These are phyloP conservation scores for Colletotrichum simmondsii DNA, from an alignment of 2,329 filamentous ascomycete genomes.

Conservation along the genomic window DNA sequence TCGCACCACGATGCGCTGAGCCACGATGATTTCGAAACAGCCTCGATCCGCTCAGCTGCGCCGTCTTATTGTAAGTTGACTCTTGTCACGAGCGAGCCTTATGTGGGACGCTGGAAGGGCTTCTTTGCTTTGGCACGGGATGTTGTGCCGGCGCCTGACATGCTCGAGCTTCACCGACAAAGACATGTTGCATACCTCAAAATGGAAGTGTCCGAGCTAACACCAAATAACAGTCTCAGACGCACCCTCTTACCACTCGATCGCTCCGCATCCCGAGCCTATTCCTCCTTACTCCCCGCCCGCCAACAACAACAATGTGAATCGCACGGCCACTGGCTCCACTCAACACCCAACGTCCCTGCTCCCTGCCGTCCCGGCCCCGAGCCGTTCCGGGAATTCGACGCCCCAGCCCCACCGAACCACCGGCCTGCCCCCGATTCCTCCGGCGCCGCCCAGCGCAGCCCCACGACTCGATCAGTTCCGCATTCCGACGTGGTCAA, in stretches of 20 bases:
- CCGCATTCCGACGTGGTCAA: constrained; percentile 69
- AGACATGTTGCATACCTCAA: neutral
- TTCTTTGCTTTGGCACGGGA: neutral
- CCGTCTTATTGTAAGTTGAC: constrained; percentile 71
- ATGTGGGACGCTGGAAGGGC: neutral
- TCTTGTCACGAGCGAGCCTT: neutral
- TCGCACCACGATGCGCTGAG: constrained; percentile 42
- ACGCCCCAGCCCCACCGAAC: constrained; percentile 43
- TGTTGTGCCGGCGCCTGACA: neutral
- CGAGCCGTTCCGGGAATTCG: constrained; percentile 40
- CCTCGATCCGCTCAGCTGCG: constrained; percentile 74
- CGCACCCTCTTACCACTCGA: constrained; percentile 72
- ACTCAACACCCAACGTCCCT: constrained; percentile 35
- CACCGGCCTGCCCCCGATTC: constrained; percentile 63
- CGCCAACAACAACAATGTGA: constrained; percentile 35
- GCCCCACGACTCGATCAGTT: constrained; percentile 59
- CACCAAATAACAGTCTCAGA: constrained; percentile 64
- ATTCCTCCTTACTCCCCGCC: constrained; percentile 63
- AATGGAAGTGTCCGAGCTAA: neutral
- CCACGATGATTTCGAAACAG: constrained; percentile 72
- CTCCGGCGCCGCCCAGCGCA: constrained; percentile 43
- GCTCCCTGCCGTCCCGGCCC: constrained; percentile 32
- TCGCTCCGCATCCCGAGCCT: constrained; percentile 56
- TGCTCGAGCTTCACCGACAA: constrained; percentile 6
- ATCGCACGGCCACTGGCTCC: constrained; percentile 31